Conservation (phyloP, 257 asterid genomes). For the Ophiorrhiza pumila region DNA sequence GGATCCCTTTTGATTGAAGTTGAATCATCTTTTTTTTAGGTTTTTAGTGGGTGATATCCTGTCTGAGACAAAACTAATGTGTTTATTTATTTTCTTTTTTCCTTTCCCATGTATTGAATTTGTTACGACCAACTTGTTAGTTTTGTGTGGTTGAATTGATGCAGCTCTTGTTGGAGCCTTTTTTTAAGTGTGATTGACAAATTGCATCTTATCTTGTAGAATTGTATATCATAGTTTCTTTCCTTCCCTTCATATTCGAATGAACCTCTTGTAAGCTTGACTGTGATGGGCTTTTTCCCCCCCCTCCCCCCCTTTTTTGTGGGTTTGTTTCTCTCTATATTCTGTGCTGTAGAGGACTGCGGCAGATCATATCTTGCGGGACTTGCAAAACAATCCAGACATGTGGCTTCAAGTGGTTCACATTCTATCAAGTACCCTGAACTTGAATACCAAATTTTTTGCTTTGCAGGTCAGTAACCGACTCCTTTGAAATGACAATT, state of each 20-base stretch:
- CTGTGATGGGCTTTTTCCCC: not conserved
- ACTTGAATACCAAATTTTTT: constrained; percentile 80
- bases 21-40: not conserved
- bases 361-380: constrained; percentile 90
- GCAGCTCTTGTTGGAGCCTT: not conserved
- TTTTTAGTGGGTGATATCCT: not conserved
- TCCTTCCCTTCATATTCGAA: not conserved
- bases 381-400: constrained; percentile 86
- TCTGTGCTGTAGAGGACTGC: constrained; percentile 66
- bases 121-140: not conserved
- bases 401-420: constrained; percentile 99
- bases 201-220: not conserved
- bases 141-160: not conserved
- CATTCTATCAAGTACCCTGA: constrained; percentile 75
- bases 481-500: not conserved
- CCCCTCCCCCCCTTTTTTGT: not conserved
- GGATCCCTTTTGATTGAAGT: not conserved
- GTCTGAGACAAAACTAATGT: not conserved
- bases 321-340: constrained; percentile 11
- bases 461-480: constrained; percentile 76
- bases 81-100: not conserved
- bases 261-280: not conserved
- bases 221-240: not conserved
- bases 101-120: no score
- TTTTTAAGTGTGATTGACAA: not conserved